Evolutionary conservation across 2,329 filamentous ascomycete genomes (phyloP), one percentile per base, ranked within the genome.

Genomic region (Bipolaris victoriae): DNA sequence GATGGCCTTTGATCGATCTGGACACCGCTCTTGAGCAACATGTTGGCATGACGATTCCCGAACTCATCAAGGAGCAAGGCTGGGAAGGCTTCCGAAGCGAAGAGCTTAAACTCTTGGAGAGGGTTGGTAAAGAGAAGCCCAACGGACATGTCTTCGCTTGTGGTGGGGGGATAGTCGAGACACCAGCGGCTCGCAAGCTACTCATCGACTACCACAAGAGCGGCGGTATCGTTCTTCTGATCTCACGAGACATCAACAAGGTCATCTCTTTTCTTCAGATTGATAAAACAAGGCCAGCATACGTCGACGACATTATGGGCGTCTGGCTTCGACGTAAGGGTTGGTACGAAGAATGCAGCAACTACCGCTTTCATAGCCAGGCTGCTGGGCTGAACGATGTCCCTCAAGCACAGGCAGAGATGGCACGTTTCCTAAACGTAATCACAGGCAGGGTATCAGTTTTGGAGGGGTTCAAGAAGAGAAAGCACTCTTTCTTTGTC

Each of bases 291-390:
- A 86, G 95, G 6, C 95, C 95, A 24, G 94, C 94, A 7, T 98
- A 97, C 72, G 88, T 92, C 5, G 92, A 95, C 66, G 90, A 98
- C 69, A 96, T 97, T 81, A 89, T 92, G 79, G 88, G 87, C 9
- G 94, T 99, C 2, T 99, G 96, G 83, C 81, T 91, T 55, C 89
- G 94, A 51, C 88, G 95, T 36, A 95, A 92, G 75, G 90, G 89
- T 3, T 97, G 91, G 88, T 98, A 92, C 77, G 84, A 91, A 55
- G 87, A 94, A 74, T 98, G 95, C 82, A 97, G 93, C 80, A 99
- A 96, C 73, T 89, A 92, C 68, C 88, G 96, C 67, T 98, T 97
- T 79, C 90, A 94, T 79, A 96, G 91, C 75, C 91, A 92, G 49
- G 87, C 80, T 44, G 80, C 84, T 2, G 82, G 81, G 37, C 76